Conservation (phyloP, 2,329 filamentous ascomycete genomes). For the Ceratocystiopsis sp. region DNA sequence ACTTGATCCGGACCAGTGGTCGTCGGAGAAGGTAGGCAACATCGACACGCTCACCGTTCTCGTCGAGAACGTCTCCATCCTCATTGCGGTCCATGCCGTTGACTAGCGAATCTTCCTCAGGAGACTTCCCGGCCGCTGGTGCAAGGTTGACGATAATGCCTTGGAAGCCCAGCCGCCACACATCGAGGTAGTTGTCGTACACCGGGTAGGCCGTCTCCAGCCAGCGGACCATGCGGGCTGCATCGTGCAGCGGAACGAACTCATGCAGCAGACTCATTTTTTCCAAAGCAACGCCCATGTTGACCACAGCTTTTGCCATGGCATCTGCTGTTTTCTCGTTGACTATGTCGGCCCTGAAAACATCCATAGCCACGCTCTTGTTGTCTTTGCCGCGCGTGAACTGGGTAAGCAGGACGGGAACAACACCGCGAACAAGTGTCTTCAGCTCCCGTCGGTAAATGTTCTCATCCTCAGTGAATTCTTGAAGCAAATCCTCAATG, state of each 20-base stretch:
- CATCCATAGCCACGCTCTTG: constrained; percentile 38
- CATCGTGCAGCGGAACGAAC: constrained; percentile 57
- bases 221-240: constrained; percentile 62
- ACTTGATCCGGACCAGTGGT: constrained; percentile 74
- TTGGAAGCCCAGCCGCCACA: constrained; percentile 87
- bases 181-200: constrained; percentile 71
- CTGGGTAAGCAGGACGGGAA: constrained; percentile 77
- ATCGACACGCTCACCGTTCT: constrained; percentile 76
- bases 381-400: constrained; percentile 53
- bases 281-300: constrained; percentile 85
- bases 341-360: constrained; percentile 44
- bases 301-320: constrained; percentile 73
- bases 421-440: constrained; percentile 85
- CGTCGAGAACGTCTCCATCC: constrained; percentile 50
- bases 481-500: constrained; percentile 57
- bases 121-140: constrained; percentile 35
- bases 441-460: constrained; percentile 84
- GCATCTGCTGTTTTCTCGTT: constrained; percentile 33
- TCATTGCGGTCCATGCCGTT: constrained; percentile 43
- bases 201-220: constrained; percentile 59
- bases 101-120: constrained; percentile 43
- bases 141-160: constrained; percentile 88
- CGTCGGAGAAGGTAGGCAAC: constrained; percentile 86
- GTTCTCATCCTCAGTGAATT: constrained; percentile 67
- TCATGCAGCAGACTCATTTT: constrained; percentile 66